These are phyloP conservation scores for Mercurialis annua DNA, from an alignment of 345 rosid species.

Conservation along the genomic window DNA sequence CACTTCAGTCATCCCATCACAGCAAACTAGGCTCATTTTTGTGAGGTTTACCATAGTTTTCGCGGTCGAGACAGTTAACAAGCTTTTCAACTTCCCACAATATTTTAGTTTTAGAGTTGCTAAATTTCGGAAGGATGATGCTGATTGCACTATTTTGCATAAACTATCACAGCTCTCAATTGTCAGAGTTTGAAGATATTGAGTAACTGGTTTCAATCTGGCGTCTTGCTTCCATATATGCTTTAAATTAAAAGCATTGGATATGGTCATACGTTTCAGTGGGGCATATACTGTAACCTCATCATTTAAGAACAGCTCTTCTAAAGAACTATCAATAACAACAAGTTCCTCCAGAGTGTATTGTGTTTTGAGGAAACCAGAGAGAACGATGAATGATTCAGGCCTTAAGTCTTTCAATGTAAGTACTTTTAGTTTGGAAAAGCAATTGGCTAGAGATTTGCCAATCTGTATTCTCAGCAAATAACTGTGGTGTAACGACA, in stretches of 20 bases:
- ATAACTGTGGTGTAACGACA: neutral
- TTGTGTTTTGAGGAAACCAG: neutral
- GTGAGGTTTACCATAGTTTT: slow-evolving; percentile 14
- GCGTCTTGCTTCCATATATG: neutral
- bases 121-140: slow-evolving; percentile 14
- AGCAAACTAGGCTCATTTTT: slow-evolving; percentile 8
- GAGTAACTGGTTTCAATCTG: neutral
- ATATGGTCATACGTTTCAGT: neutral
- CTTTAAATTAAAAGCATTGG: fast-evolving
- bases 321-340: neutral
- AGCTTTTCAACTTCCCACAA: slow-evolving; percentile 4
- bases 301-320: slow-evolving; percentile 12
- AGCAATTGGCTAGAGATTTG: neutral
- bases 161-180: neutral
- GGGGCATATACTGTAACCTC: neutral
- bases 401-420: neutral
- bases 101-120: neutral
- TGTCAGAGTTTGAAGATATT: slow-evolving; percentile 4
- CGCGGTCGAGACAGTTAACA: slow-evolving; percentile 13
- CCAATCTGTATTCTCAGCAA: neutral
- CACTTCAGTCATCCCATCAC: slow-evolving; percentile 11
- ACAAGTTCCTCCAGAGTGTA: slow-evolving; percentile 9
- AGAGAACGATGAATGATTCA: neutral
- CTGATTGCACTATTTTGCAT: slow-evolving; percentile 4
- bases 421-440: neutral